Evolutionary conservation across 345 rosid genomes (phyloP).

Genomic region (Nasturtium officinale): DNA sequence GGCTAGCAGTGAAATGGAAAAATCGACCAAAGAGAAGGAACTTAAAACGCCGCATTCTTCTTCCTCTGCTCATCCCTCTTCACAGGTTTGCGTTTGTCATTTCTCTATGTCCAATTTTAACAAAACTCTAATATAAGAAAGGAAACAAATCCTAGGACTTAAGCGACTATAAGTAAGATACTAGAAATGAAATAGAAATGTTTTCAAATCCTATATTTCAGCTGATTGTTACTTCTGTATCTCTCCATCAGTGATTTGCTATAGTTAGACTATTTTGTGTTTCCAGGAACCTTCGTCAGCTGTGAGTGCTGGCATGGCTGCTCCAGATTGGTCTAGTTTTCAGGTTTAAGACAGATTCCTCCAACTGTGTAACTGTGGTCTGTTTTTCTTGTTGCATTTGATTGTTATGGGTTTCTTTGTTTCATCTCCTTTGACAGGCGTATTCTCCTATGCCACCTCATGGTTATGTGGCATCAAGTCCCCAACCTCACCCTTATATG

Average conservation of each 20-base stretch:
- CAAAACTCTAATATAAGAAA: background rate
- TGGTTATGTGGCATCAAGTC: constrained; percentile 94
- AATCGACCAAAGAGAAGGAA: constrained; percentile 76
- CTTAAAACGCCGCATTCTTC: constrained; percentile 57
- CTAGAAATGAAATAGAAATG: constrained; percentile 6
- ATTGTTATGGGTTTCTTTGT: constrained; percentile 27
- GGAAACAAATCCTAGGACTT: constrained; percentile 14
- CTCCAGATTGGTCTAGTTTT: constrained; percentile 95
- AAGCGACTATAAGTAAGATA: background rate
- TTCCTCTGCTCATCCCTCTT: constrained; percentile 53
- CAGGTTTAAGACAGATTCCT: constrained; percentile 59
- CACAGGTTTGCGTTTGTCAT: constrained; percentile 58
- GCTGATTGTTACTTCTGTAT: constrained; percentile 12
- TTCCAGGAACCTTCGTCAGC: constrained; percentile 72
- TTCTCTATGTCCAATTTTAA: constrained; percentile 6
- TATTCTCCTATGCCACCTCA: constrained; percentile 94
- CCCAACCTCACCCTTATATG: constrained; percentile 99
- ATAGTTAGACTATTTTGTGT: constrained; percentile 29
- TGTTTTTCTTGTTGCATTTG: constrained; percentile 24
- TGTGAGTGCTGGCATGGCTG: constrained; percentile 58
- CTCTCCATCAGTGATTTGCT: constrained; percentile 12
- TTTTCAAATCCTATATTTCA: background rate
- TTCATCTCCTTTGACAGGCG: constrained; percentile 53
- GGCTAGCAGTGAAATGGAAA: constrained; percentile 73
- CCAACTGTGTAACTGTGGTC: background rate